These are phyloP conservation scores for Filobasidium floriforme DNA, from an alignment of 768 basidiomycete species.

Conservation along the genomic window DNA sequence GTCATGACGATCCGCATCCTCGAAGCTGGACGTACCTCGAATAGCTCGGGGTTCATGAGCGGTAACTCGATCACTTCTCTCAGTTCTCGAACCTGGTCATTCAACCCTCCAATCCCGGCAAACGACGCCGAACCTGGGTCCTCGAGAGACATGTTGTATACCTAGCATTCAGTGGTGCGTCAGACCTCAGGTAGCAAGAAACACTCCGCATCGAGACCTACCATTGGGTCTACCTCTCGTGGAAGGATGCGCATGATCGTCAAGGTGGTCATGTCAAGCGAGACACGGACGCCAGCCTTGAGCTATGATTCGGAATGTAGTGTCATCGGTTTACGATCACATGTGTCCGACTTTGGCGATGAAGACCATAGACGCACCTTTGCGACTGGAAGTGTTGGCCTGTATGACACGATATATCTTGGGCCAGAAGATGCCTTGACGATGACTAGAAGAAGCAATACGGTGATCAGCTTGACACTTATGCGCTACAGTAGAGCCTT, in stretches of 20 bases:
- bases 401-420: constrained; percentile 94
- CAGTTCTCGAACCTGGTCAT: constrained; percentile 92
- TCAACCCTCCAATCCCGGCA: constrained; percentile 90
- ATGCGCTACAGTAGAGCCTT: background rate
- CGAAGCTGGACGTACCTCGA: constrained; percentile 46
- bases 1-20: background rate
- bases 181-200: background rate
- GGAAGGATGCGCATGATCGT: constrained; percentile 98
- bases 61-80: constrained; percentile 97
- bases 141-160: constrained; percentile 99
- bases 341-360: background rate
- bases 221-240: constrained; percentile 91
- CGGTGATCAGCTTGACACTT: background rate
- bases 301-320: constrained; percentile 52
- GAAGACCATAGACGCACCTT: constrained; percentile 32
- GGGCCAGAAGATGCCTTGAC: constrained; percentile 98
- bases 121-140: constrained; percentile 93
- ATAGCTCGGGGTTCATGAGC: constrained; percentile 85
- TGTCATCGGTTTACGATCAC: background rate
- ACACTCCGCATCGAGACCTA: constrained; percentile 17
- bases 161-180: constrained; percentile 20
- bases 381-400: constrained; percentile 78
- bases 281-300: constrained; percentile 87
- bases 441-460: constrained; percentile 56
- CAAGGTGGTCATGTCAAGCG: constrained; percentile 97